Conservation (phyloP, 2,329 filamentous ascomycete genomes). For the Ophiostoma australiae region DNA sequence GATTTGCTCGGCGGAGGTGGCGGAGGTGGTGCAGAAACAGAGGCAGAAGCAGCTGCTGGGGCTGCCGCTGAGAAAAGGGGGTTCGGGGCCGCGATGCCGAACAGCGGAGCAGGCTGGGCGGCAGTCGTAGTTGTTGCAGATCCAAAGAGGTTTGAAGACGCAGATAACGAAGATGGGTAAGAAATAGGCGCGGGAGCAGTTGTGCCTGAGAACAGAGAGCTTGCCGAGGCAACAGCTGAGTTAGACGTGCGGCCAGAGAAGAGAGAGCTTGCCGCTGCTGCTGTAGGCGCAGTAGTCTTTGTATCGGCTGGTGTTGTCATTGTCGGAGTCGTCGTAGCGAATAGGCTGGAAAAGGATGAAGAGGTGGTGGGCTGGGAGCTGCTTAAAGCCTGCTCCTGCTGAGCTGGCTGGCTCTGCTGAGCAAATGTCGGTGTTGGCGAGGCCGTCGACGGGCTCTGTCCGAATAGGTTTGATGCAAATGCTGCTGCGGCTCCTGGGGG, state of each 20-base stretch:
- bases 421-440: not conserved
- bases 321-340: not conserved
- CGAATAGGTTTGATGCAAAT: not conserved
- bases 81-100: not conserved
- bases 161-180: not conserved
- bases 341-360: not conserved
- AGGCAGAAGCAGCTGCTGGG: not conserved
- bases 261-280: not conserved
- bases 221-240: not conserved
- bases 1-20: conserved; percentile 26
- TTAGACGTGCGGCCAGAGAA: not conserved
- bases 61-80: not conserved
- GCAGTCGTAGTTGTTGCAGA: not conserved
- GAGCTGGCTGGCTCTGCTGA: not conserved
- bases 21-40: conserved; percentile 20
- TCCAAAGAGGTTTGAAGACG: not conserved
- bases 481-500: not conserved
- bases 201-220: not conserved
- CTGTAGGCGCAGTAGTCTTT: not conserved
- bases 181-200: not conserved
- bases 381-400: not conserved
- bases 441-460: not conserved
- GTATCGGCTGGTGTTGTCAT: not conserved
- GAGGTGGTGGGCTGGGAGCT: not conserved
- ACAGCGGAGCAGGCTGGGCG: not conserved